Conservation (phyloP, 2,329 filamentous ascomycete species). For the Didymellaceae sp. region DNA sequence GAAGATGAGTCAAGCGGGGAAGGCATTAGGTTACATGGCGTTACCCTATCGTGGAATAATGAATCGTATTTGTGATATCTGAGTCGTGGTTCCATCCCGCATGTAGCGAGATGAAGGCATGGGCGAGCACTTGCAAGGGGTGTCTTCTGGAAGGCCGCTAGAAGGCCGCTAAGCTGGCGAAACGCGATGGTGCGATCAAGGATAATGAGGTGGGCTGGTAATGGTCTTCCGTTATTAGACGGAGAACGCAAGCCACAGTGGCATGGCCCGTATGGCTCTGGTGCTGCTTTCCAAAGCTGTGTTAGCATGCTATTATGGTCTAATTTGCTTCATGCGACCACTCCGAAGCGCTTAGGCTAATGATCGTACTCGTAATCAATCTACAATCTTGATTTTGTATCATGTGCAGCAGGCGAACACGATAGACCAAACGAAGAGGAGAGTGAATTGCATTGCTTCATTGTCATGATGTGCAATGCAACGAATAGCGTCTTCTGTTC, state of each 20-base stretch:
- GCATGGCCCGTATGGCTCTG: conserved; percentile 14
- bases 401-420: too few relatives aligned
- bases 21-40: conserved; percentile 16
- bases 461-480: too few relatives aligned
- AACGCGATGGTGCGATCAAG: conserved; percentile 28
- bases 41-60: conserved; percentile 15
- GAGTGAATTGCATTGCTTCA: too few relatives aligned
- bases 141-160: conserved; percentile 38
- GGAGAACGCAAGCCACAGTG: conserved; percentile 17
- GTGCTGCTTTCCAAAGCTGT: conserved; percentile 13
- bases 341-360: background rate
- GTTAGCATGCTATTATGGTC: conserved; percentile 1
- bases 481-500: too few relatives aligned
- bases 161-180: conserved; percentile 39
- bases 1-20: conserved; percentile 20
- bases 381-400: background rate
- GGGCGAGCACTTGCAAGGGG: conserved; percentile 32
- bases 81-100: conserved; percentile 21
- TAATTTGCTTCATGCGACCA: conserved; percentile 15
- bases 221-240: conserved; percentile 23
- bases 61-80: conserved; percentile 5
- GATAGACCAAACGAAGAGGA: too few relatives aligned
- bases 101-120: conserved; percentile 34
- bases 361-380: background rate
- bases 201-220: conserved; percentile 14